Conservation (phyloP, 768 basidiomycete genomes). For the Suillus bovinus region DNA sequence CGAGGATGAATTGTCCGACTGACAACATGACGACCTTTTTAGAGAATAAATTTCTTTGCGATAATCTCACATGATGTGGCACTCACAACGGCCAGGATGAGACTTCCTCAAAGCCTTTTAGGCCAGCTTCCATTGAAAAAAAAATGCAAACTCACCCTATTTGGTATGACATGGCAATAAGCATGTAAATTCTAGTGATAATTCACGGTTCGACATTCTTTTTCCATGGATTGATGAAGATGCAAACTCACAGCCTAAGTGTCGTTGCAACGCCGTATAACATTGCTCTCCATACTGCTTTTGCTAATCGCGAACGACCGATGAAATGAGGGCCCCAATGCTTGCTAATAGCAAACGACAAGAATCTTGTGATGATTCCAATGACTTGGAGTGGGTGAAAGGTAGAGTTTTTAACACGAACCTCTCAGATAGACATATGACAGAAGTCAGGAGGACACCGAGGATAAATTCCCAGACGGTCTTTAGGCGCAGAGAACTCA, state of each 20-base stretch:
- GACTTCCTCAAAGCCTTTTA: background rate
- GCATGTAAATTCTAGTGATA: conserved; percentile 61
- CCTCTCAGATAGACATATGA: conserved; percentile 61
- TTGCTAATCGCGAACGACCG: conserved; percentile 42
- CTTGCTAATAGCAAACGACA: conserved; percentile 50
- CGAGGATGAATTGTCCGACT: conserved; percentile 58
- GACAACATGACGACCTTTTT: conserved; percentile 58
- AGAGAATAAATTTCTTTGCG: background rate
- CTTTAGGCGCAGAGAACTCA: conserved; percentile 42
- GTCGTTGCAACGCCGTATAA: conserved; percentile 60
- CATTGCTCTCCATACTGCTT: conserved; percentile 52
- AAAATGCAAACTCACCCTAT: conserved; percentile 54
- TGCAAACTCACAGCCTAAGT: conserved; percentile 57
- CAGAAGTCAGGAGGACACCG: conserved; percentile 43
- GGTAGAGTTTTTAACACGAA: conserved; percentile 26
- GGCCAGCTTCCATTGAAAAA: background rate
- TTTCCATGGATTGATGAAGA: background rate
- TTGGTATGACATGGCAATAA: conserved; percentile 71
- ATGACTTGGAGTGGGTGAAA: conserved; percentile 6
- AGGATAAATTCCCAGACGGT: conserved; percentile 51
- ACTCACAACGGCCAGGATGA: conserved; percentile 5
- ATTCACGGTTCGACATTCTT: conserved; percentile 6
- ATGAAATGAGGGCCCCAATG: conserved; percentile 46
- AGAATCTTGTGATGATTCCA: conserved; percentile 38
- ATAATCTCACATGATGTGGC: background rate